Percentiles rank a stretch among this genome's conserved stretches.
phyloP scores from a whole-genome alignment of 345 rosid species.

The Syzygium jambos region DNA sequence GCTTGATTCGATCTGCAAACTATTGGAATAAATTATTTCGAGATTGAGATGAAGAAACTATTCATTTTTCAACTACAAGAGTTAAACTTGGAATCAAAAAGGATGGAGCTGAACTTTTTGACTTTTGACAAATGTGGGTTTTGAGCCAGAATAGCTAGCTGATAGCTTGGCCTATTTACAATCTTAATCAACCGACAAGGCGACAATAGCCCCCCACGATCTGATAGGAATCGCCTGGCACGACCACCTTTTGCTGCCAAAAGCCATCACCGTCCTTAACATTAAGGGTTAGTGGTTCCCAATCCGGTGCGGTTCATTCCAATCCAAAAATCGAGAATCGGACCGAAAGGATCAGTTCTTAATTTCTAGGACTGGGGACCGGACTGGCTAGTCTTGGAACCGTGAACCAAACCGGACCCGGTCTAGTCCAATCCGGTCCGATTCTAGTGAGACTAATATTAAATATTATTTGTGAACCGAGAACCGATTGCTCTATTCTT shows the following conservation, averaged over 20 bases:
- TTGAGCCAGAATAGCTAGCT: neutral
- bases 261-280: neutral
- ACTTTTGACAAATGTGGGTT: neutral
- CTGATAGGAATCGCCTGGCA: neutral
- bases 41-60: neutral
- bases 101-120: neutral
- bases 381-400: no score
- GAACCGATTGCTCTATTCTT: no score
- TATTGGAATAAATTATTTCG: neutral
- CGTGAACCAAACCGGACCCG: no score
- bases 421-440: no score
- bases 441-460: no score
- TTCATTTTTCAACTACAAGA: neutral
- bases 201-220: neutral
- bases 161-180: neutral
- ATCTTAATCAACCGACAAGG: neutral
- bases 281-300: no score
- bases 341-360: no score
- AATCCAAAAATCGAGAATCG: no score
- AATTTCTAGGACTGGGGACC: no score
- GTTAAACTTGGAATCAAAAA: neutral
- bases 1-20: neutral
- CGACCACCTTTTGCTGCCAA: neutral
- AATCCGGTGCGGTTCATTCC: no score
- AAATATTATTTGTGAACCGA: no score